Percentiles rank a stretch among this genome's conserved stretches.
Conservation (phyloP, 495 filamentous ascomycete genomes). For the Xylaria longipes region DNA sequence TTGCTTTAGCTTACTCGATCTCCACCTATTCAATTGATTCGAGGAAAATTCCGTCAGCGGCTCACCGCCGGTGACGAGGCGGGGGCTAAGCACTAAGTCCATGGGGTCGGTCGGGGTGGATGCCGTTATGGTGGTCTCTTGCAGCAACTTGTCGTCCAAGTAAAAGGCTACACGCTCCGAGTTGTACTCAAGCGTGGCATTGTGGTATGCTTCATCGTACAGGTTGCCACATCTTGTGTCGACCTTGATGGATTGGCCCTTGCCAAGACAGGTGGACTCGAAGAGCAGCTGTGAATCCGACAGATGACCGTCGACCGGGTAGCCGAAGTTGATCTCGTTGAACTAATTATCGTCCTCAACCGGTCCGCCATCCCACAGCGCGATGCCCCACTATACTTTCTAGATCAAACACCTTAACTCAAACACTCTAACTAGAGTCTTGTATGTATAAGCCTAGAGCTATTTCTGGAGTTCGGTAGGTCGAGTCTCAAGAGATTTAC, state of each 20-base stretch:
- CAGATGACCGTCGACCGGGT: not conserved
- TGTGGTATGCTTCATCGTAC: not conserved
- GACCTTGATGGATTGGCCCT: not conserved
- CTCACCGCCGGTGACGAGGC: not conserved
- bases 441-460: not conserved
- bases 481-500: not conserved
- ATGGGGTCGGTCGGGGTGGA: not conserved
- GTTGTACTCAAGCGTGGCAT: conserved; percentile 1
- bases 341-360: not conserved
- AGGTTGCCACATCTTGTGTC: not conserved
- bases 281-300: not conserved
- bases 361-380: not conserved
- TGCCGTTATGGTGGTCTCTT: not conserved
- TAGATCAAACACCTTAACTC: not conserved
- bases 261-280: not conserved
- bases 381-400: not conserved
- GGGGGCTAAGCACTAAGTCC: not conserved
- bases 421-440: not conserved
- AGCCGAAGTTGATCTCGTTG: conserved; percentile 12
- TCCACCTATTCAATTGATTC: not conserved
- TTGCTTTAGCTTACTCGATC: not conserved
- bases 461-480: not conserved
- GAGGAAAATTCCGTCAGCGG: not conserved
- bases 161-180: not conserved
- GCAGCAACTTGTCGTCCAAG: not conserved